Conservation (phyloP, 805 yeast species). For the Candida manassasensis region DNA sequence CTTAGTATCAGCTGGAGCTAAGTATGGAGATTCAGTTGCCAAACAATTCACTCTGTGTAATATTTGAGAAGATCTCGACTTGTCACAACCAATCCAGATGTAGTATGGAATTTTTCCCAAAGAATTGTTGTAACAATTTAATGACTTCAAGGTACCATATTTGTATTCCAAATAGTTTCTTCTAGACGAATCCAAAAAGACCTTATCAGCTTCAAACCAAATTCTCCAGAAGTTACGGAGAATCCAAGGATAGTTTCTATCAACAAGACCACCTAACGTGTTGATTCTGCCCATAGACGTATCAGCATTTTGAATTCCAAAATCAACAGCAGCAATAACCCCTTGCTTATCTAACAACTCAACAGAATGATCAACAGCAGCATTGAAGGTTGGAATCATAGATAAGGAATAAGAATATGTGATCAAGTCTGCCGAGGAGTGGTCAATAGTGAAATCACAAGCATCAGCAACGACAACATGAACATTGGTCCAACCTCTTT, state of each 20-base stretch:
- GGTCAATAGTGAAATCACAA: conserved; percentile 53
- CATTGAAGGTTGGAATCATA: conserved; percentile 80
- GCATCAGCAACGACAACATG: conserved; percentile 72
- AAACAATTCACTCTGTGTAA: conserved; percentile 67
- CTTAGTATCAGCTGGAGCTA: conserved; percentile 48
- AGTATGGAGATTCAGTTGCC: conserved; percentile 79
- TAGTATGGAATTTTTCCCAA: conserved; percentile 79
- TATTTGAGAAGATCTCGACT: conserved; percentile 28
- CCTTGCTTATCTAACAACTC: conserved; percentile 52
- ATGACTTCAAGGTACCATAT: conserved; percentile 75
- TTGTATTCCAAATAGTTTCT: conserved; percentile 79
- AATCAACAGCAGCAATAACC: conserved; percentile 67
- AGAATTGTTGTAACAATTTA: conserved; percentile 58
- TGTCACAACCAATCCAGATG: conserved; percentile 69
- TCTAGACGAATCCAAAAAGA: conserved; percentile 72
- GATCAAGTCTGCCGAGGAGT: conserved; percentile 57
- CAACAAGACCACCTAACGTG: conserved; percentile 68
- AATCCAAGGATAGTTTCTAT: conserved; percentile 73
- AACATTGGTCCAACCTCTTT: conserved; percentile 49
- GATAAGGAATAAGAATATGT: conserved; percentile 79
- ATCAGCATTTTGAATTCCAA: conserved; percentile 69
- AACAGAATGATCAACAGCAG: conserved; percentile 68
- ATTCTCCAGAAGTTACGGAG: conserved; percentile 78
- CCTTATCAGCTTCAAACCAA: conserved; percentile 85
- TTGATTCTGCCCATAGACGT: conserved; percentile 64